Percentiles rank a stretch among this genome's conserved stretches.
Evolutionary conservation across 768 basidiomycete genomes (phyloP).

Genomic region (Russula brevipes): DNA sequence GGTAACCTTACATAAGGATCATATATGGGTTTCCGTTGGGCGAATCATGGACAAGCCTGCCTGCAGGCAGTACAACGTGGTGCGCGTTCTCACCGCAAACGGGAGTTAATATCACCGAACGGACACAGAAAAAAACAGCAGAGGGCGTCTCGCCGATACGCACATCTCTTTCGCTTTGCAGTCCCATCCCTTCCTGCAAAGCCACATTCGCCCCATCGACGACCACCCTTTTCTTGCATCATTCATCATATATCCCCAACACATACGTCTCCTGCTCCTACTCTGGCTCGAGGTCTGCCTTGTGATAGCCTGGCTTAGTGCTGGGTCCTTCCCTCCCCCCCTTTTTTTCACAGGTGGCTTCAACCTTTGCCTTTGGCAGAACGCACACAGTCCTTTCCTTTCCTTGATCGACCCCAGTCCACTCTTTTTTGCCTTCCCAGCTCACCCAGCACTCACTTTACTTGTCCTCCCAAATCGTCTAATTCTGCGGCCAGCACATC

Average conservation of each 20-base stretch:
- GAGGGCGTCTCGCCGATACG: constrained; percentile 25
- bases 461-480: constrained; percentile 1
- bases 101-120: constrained; percentile 25
- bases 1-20: constrained; percentile 39
- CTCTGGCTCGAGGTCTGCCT: constrained; percentile 23
- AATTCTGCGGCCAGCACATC: constrained; percentile 13
- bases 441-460: constrained; percentile 20
- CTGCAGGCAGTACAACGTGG: constrained; percentile 77
- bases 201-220: constrained; percentile 17
- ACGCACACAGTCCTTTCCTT: constrained; percentile 26
- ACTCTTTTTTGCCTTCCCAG: constrained; percentile 17
- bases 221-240: background rate
- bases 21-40: constrained; percentile 27
- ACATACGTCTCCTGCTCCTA: constrained; percentile 25
- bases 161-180: constrained; percentile 48
- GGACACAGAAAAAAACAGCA: constrained; percentile 21
- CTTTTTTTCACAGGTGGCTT: constrained; percentile 18
- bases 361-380: constrained; percentile 21
- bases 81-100: constrained; percentile 48
- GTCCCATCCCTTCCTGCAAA: constrained; percentile 31
- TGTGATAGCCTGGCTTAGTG: constrained; percentile 23
- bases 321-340: constrained; percentile 7
- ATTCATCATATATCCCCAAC: constrained; percentile 1
- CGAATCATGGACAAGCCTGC: constrained; percentile 45
- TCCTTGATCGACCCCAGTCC: constrained; percentile 25